Evolutionary conservation across 2,329 filamentous ascomycete genomes (phyloP).

Genomic region (Fusarium sp.): DNA sequence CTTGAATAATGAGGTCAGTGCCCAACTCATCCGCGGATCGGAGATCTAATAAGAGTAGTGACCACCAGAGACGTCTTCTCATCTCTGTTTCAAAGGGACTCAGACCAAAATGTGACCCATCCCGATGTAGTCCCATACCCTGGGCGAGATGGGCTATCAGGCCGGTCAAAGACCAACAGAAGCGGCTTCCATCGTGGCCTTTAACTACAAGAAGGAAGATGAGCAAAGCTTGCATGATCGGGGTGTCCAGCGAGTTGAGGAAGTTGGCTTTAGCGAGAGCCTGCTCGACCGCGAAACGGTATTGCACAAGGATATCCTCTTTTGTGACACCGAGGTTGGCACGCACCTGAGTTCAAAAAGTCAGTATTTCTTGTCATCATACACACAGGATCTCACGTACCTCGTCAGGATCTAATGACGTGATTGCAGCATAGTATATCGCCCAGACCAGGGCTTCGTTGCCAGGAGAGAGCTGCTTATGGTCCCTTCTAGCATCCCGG

Average conservation of each 20-base stretch:
- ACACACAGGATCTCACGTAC: conserved; percentile 50
- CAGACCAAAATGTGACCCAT: conserved; percentile 63
- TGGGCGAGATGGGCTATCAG: conserved; percentile 69
- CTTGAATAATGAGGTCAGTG: conserved; percentile 58
- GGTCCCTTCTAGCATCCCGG: conserved; percentile 68
- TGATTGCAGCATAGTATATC: conserved; percentile 69
- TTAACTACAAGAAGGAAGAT: conserved; percentile 66
- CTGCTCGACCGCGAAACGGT: conserved; percentile 67
- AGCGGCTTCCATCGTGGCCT: conserved; percentile 62
- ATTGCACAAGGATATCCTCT: conserved; percentile 59
- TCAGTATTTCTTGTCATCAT: conserved; percentile 2
- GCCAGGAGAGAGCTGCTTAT: conserved; percentile 66
- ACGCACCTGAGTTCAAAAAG: conserved; percentile 36
- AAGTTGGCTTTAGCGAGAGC: conserved; percentile 69
- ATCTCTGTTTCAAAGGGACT: conserved; percentile 70
- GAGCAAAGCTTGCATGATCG: conserved; percentile 68
- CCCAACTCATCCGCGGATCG: conserved; percentile 67
- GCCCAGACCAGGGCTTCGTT: conserved; percentile 74
- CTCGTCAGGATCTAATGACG: conserved; percentile 70
- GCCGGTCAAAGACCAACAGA: conserved; percentile 70
- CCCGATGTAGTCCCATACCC: conserved; percentile 70
- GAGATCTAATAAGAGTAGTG: conserved; percentile 68
- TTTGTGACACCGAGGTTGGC: conserved; percentile 59
- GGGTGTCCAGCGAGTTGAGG: conserved; percentile 66
- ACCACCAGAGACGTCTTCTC: conserved; percentile 71